Base-by-base conservation (phyloP, 1,284 basidiomycete genomes). In the Boletellus sp. region DNA sequence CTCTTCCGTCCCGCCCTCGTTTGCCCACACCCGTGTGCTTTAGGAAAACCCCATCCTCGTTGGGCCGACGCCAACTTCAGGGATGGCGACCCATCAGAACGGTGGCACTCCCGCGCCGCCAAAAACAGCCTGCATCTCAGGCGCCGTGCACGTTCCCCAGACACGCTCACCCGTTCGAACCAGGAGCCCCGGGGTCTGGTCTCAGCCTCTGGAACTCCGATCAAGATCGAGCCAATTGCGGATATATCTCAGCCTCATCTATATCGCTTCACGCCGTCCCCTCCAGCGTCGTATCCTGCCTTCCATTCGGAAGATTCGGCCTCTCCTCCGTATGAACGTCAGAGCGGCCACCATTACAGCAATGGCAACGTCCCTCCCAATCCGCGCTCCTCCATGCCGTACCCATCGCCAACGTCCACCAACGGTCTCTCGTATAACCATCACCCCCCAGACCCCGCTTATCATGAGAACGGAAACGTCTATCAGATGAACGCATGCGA, bases 41-140 rank as follows among this genome's bases (percentile, higher is more conserved):
- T 62, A 89, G 88, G 88, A 55, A 91, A 91, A 67, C 88, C 88
- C 16, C 86, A 89, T 63, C 88, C 87, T 49, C 82, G 85, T 40
- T 89, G 87, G 87, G 87, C 88, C 11, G 87, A 89, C 58, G 79
- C 76, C 59, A 83, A 75, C 70, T 86, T 86, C 67, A 81, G 85
- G 54, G 85, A 89, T 58, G 85, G 85, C 21, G 86, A 89, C 66
- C 81, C 85, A 4, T 83, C 81, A 59, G 87, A 89, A 69, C 85
- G 87, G 65, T 89, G 86, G 86, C 86, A 89, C 66, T 89, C 87
- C n/a, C 80, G 86, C 44, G 86, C 86, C 3, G 79, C 83, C n/a
- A 86, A 87, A 65, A 81, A 79, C 65, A 62, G 70, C 38, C 66
- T 78, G 18, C 60, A 74, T 46, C 64, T 66, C 32, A 73, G 74